Evolutionary conservation across 164 flowering plant species (phyloP), one percentile per base, ranked within the genome.

Genomic region (Magnolia kwangsiensis): DNA sequence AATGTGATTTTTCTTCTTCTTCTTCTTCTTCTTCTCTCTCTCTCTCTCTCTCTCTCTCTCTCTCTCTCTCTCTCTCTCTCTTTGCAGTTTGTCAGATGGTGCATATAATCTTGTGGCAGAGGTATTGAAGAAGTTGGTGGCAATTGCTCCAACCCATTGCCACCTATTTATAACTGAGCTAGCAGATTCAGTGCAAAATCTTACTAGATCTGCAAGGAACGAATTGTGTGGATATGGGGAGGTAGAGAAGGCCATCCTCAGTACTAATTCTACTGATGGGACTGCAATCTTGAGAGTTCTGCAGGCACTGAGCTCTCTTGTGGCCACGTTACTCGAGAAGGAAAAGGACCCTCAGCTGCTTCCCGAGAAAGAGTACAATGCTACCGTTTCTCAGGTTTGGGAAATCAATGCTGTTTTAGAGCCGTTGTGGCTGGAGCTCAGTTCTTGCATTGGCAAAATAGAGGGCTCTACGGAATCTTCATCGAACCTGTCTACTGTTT

Each of bases 401-500:
- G 92, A 88, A 71, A 89, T 93, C 51, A 89, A 90, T 84, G 76
- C 87, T 50, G 87, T 89, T 75, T 85, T 96, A 78, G 99, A 94
- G 70, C 98, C 99, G 67, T 82, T 96, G 82, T 96, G 99, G 99
- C 76, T 81, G 82, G 98, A 96, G 83, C 78, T 96, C 71, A 94
- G 99, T 84, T 74, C 79, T 74, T 94, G 98, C 85, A 94, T 96
- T 61, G 89, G 90, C 89, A 92, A 84, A 82, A 90, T 94, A 65
- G 99, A 96, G 86, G 83, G 85, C 79, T 89, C 83, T 78, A 87
- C 95, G 31, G 97, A 94, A 71, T 80, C 90, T 66, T 69, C 88
- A 19, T 75, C 86, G 72, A 94, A 88, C 55, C 72, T 73, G 72
- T 75, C 86, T 23, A 55, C 82, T 70, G 27, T 84, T 49, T 78